Percentiles rank a stretch among this genome's conserved stretches.
Conservation (phyloP, 2,329 filamentous ascomycete genomes). For the Calonectria pseudoturangicola region DNA sequence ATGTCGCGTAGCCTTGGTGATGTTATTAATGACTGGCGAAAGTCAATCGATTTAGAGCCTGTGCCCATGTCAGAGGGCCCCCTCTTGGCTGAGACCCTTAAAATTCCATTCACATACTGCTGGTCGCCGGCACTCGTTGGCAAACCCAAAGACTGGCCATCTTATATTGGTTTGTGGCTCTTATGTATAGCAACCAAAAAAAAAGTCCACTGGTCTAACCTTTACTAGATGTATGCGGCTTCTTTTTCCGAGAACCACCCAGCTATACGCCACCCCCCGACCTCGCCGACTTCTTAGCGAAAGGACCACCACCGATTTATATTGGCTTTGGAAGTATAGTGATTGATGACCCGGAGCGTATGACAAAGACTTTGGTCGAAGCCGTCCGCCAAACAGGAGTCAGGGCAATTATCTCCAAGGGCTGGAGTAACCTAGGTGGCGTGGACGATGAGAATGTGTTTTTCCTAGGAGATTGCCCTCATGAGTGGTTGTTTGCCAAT, state of each 20-base stretch:
- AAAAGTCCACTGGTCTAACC: neutral
- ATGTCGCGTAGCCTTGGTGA: conserved; percentile 43
- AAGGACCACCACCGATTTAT: conserved; percentile 77
- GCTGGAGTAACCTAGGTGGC: conserved; percentile 81
- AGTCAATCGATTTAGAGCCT: conserved; percentile 40
- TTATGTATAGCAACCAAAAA: neutral
- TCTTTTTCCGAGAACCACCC: conserved; percentile 76
- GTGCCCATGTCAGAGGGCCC: conserved; percentile 76
- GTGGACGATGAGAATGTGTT: conserved; percentile 76
- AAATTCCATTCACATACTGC: conserved; percentile 85
- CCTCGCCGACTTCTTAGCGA: conserved; percentile 72
- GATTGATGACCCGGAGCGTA: conserved; percentile 79
- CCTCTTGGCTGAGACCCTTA: conserved; percentile 79
- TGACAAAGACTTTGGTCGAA: conserved; percentile 80
- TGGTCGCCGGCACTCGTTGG: conserved; percentile 82
- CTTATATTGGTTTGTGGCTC: conserved; percentile 70
- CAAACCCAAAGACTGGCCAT: conserved; percentile 79
- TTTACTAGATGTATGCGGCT: conserved; percentile 71
- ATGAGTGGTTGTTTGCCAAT: conserved; percentile 83
- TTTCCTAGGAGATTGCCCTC: conserved; percentile 82
- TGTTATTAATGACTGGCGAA: conserved; percentile 48
- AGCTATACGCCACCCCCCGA: conserved; percentile 73
- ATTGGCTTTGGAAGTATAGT: conserved; percentile 85
- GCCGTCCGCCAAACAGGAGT: conserved; percentile 78
- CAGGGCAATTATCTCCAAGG: conserved; percentile 81